A percentile compares a stretch with the other conserved stretches of the same genome.
Conservation (phyloP, 345 rosid genomes). For the Zanthoxylum bungeanum region DNA sequence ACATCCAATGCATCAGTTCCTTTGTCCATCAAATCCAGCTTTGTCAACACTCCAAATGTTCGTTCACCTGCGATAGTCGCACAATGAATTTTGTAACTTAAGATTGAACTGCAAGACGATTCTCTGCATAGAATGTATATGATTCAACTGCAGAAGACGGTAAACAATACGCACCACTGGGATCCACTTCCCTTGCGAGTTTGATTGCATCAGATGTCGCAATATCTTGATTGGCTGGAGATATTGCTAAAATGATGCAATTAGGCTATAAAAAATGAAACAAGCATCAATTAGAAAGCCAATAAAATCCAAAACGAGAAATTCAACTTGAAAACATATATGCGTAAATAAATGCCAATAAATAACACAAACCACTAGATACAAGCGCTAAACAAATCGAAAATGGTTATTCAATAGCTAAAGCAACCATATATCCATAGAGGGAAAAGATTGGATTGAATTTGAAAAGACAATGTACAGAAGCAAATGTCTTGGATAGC, state of each 20-base stretch:
- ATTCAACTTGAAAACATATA: background rate
- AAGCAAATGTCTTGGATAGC: background rate
- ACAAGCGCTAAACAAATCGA: no score
- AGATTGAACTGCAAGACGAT: background rate
- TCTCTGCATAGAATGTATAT: background rate
- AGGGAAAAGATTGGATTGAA: background rate
- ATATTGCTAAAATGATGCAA: conserved; percentile 82
- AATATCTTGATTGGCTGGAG: conserved; percentile 97
- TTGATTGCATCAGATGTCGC: conserved; percentile 98
- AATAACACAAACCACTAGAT: background rate
- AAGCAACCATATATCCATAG: background rate
- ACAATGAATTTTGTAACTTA: background rate
- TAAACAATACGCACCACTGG: conserved; percentile 49
- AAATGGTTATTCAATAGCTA: background rate
- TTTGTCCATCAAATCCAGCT: conserved; percentile 96
- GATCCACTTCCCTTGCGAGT: conserved; percentile 87
- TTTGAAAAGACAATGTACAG: background rate
- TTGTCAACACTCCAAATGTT: conserved; percentile 97
- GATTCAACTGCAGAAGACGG: background rate
- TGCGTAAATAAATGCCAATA: background rate
- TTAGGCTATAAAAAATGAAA: conserved; percentile 60
- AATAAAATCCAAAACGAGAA: background rate
- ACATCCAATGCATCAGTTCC: conserved; percentile 96
- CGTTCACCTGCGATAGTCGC: conserved; percentile 59
- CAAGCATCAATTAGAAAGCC: background rate